Percentiles rank a stretch among this genome's conserved stretches.
phyloP scores from a whole-genome alignment of 345 rosid species.

The Melastoma malabathricum region DNA sequence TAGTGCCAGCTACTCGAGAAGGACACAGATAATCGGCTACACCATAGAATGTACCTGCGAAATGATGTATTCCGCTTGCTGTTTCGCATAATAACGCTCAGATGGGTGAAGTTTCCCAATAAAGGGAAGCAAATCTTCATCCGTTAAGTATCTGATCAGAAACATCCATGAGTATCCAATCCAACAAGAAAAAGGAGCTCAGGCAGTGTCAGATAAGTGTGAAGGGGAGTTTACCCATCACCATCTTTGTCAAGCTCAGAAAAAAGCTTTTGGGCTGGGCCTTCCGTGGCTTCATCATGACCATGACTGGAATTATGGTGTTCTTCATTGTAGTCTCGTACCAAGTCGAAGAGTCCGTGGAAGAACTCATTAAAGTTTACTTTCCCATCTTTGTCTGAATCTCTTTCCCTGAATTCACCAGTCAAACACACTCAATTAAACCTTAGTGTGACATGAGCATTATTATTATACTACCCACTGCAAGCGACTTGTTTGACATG shows the following conservation, averaged over 20 bases:
- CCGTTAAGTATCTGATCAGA: conserved; percentile 46
- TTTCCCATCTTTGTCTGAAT: conserved; percentile 83
- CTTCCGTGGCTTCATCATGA: conserved; percentile 51
- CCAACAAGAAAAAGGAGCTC: conserved; percentile 1
- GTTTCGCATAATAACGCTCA: conserved; percentile 84
- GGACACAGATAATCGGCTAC: not conserved
- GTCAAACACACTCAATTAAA: not conserved
- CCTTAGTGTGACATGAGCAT: too few relatives aligned
- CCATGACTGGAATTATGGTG: conserved; percentile 44
- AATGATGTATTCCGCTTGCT: conserved; percentile 82
- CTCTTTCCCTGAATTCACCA: conserved; percentile 61
- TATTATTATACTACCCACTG: too few relatives aligned
- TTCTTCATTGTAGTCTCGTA: conserved; percentile 82
- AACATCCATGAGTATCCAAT: conserved; percentile 8
- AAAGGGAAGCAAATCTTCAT: conserved; percentile 57
- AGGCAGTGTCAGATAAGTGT: not conserved
- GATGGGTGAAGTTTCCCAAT: conserved; percentile 91
- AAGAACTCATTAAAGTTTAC: conserved; percentile 71
- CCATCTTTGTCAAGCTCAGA: conserved; percentile 78
- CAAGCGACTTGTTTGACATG: too few relatives aligned
- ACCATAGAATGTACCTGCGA: conserved; percentile 45
- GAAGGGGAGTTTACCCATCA: conserved; percentile 45
- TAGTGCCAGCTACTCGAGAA: not conserved
- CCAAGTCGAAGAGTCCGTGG: conserved; percentile 83
- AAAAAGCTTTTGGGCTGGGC: conserved; percentile 63